Evolutionary conservation across 805 yeast genomes (phyloP).

Genomic region (Suhomyces kilbournensis): DNA sequence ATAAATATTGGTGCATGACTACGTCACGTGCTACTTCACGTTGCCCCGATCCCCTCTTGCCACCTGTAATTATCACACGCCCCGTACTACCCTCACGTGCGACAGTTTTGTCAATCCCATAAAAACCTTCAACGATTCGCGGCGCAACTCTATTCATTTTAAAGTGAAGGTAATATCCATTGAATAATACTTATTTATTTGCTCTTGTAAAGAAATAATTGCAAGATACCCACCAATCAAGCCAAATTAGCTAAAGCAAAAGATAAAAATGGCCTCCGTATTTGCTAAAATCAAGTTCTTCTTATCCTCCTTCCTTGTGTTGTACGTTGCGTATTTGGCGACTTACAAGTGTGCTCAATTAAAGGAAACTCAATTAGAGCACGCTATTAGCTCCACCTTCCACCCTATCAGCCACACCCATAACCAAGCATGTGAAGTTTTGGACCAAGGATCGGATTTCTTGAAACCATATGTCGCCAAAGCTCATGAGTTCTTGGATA

Average conservation of each 20-base stretch:
- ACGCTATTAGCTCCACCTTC: slow-evolving; percentile 26
- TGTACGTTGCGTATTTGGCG: slow-evolving; percentile 37
- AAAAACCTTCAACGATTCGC: not conserved
- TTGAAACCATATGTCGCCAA: slow-evolving; percentile 30
- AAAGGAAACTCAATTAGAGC: slow-evolving; percentile 27
- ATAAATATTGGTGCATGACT: not conserved
- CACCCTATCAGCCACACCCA: slow-evolving; percentile 41
- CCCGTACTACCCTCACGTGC: not conserved
- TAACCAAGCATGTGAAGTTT: slow-evolving; percentile 31
- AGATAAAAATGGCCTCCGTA: slow-evolving; percentile 1
- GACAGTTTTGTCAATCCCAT: not conserved
- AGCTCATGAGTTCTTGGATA: slow-evolving; percentile 30
- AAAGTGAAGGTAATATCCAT: not conserved
- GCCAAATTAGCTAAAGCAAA: not conserved
- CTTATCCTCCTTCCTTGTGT: slow-evolving; percentile 22
- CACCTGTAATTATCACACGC: not conserved
- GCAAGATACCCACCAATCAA: not conserved
- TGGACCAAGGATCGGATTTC: slow-evolving; percentile 26
- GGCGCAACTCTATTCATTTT: not conserved
- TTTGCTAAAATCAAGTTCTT: slow-evolving; percentile 19
- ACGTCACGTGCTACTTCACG: not conserved
- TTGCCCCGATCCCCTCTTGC: not conserved
- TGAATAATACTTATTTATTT: not conserved
- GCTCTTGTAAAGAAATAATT: not conserved
- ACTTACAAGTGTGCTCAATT: slow-evolving; percentile 38